These are phyloP conservation scores for Daedaleopsis nitida DNA, from an alignment of 768 basidiomycete species.

Conservation along the genomic window DNA sequence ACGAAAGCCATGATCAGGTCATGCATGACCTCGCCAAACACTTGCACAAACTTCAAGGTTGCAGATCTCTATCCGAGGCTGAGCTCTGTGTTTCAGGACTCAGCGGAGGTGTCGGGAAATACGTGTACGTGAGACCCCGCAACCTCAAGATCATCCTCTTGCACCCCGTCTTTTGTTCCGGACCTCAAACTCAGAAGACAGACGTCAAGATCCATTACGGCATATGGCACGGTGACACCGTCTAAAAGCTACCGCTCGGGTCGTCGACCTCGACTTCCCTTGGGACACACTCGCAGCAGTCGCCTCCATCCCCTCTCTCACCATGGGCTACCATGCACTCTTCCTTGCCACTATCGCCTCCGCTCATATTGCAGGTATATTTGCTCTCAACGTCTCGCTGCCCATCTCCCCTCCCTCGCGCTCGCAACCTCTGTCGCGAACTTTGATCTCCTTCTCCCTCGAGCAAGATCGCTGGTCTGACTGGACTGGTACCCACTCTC, in stretches of 20 bases:
- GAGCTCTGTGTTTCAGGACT: no score
- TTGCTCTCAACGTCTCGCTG: conserved; percentile 39
- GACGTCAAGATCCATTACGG: no score
- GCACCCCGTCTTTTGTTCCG: no score
- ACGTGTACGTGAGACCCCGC: no score
- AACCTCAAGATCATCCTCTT: no score
- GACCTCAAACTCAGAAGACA: no score
- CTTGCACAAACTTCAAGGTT: no score
- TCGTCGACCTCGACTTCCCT: conserved; percentile 1
- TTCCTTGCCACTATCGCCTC: not conserved
- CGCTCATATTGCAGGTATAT: not conserved
- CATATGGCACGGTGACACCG: not conserved
- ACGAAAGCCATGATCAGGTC: no score
- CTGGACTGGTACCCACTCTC: conserved; percentile 55
- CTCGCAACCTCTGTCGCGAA: conserved; percentile 43
- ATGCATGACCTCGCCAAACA: not conserved
- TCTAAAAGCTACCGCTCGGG: not conserved
- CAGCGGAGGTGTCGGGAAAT: no score
- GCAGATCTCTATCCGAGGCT: not conserved
- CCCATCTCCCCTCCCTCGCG: conserved; percentile 38
- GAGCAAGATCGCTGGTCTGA: conserved; percentile 74
- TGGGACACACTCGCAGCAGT: conserved; percentile 3
- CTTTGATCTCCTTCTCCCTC: conserved; percentile 64
- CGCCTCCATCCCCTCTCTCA: not conserved
- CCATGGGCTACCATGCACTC: not conserved